Evolutionary conservation across 768 basidiomycete species (phyloP).

Genomic region (Lentinus brumalis): DNA sequence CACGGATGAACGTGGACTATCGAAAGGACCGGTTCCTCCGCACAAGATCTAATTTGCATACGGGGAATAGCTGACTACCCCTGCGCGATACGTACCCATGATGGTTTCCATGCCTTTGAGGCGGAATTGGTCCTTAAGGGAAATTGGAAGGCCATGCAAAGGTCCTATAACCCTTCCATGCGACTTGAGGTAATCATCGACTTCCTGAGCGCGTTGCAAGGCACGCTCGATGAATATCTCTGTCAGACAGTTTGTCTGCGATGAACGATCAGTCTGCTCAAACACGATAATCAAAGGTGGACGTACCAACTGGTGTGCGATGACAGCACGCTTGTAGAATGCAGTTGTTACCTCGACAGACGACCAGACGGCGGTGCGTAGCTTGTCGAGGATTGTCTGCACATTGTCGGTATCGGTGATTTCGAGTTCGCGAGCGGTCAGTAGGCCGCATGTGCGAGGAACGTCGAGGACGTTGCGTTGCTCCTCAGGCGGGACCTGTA

Average conservation of each 20-base stretch:
- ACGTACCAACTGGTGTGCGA: slow-evolving; percentile 51
- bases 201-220: slow-evolving; percentile 40
- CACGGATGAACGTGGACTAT: no score
- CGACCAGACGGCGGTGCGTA: slow-evolving; percentile 58
- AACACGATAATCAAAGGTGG: neutral
- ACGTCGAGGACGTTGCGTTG: slow-evolving; percentile 54
- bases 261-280: neutral
- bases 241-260: slow-evolving; percentile 50
- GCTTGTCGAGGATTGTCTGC: slow-evolving; percentile 47
- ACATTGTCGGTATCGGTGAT: slow-evolving; percentile 60
- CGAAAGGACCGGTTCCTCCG: no score
- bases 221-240: slow-evolving; percentile 51
- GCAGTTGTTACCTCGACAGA: slow-evolving; percentile 51
- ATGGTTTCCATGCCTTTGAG: slow-evolving; percentile 64
- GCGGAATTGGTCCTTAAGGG: slow-evolving; percentile 50
- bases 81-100: slow-evolving; percentile 41
- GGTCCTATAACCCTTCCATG: slow-evolving; percentile 47
- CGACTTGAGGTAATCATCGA: slow-evolving; percentile 42
- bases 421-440: slow-evolving; percentile 56
- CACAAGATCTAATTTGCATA: no score
- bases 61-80: no score
- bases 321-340: slow-evolving; percentile 50
- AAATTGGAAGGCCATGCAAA: slow-evolving; percentile 48
- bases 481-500: slow-evolving; percentile 47
- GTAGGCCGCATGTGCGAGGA: slow-evolving; percentile 57